Percentiles rank a stretch among this genome's conserved stretches.
Conservation (phyloP, 306 rosid genomes). For the Canavalia gladiata region DNA sequence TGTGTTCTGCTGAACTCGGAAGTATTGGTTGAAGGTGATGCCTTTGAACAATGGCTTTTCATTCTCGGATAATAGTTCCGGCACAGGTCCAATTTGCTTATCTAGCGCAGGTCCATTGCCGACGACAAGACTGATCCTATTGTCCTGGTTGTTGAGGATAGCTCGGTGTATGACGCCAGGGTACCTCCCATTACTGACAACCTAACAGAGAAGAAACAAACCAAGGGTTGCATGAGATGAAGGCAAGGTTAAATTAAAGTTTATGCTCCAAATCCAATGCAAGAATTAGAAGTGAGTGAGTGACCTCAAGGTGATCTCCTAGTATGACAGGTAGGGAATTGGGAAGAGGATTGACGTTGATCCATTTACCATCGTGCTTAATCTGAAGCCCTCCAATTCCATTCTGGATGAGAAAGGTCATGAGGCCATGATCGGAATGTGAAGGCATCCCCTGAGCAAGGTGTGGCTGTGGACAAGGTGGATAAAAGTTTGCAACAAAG, state of each 20-base stretch:
- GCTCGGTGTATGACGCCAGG: conserved; percentile 58
- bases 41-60: conserved; percentile 48
- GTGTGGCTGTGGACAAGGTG: conserved; percentile 78
- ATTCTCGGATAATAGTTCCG: conserved; percentile 45
- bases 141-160: conserved; percentile 50
- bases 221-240: no score
- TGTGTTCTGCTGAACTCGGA: conserved; percentile 46
- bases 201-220: conserved; percentile 27
- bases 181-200: conserved; percentile 61
- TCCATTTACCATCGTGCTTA: conserved; percentile 66
- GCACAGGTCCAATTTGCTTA: conserved; percentile 49
- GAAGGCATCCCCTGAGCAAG: conserved; percentile 71
- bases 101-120: conserved; percentile 59
- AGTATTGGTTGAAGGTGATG: conserved; percentile 50
- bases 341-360: conserved; percentile 60
- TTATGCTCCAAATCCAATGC: neutral
- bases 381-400: conserved; percentile 76
- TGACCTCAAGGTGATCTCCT: conserved; percentile 78
- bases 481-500: conserved; percentile 62
- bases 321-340: conserved; percentile 57
- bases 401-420: conserved; percentile 63
- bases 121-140: conserved; percentile 54
- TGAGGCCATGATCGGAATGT: conserved; percentile 67
- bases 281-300: neutral
- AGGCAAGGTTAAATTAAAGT: no score